phyloP scores from a whole-genome alignment of 805 yeast genomes.

The Komagataella pastoris region DNA sequence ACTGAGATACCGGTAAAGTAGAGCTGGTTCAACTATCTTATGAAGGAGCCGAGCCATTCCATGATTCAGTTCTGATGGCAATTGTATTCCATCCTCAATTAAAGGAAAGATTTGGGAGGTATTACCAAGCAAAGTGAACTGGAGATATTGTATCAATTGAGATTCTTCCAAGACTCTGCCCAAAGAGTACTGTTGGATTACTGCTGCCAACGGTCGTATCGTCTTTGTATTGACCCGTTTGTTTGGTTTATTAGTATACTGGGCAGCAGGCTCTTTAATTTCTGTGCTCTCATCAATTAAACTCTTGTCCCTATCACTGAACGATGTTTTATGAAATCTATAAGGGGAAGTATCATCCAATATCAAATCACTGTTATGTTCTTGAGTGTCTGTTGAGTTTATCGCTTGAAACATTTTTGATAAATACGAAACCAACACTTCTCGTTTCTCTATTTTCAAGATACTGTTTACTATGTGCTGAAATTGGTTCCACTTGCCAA shows the following conservation, averaged over 20 bases:
- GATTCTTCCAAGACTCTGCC: conserved; percentile 11
- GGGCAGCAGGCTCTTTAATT: not conserved
- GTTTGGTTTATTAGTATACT: not conserved
- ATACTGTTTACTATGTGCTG: conserved; percentile 11
- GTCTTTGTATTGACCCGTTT: not conserved
- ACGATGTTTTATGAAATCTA: not conserved
- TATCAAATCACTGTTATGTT: not conserved
- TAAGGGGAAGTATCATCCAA: not conserved
- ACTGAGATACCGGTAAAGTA: conserved; percentile 40
- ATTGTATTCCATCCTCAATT: conserved; percentile 15
- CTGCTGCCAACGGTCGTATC: not conserved
- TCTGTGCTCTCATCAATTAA: not conserved
- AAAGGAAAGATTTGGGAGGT: conserved; percentile 45
- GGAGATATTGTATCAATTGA: conserved; percentile 30
- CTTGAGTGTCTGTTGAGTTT: not conserved
- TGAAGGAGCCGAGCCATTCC: conserved; percentile 44
- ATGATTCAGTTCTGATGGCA: conserved; percentile 42
- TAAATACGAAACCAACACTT: conserved; percentile 10
- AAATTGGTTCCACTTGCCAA: conserved; percentile 7
- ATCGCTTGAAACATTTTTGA: not conserved
- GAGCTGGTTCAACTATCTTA: conserved; percentile 55
- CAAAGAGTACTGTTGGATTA: not conserved
- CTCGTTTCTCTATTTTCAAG: conserved; percentile 5
- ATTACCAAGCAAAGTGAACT: conserved; percentile 46
- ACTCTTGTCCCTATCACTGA: not conserved